Conservation (phyloP, 768 basidiomycete species). For the Galerina marginata region DNA sequence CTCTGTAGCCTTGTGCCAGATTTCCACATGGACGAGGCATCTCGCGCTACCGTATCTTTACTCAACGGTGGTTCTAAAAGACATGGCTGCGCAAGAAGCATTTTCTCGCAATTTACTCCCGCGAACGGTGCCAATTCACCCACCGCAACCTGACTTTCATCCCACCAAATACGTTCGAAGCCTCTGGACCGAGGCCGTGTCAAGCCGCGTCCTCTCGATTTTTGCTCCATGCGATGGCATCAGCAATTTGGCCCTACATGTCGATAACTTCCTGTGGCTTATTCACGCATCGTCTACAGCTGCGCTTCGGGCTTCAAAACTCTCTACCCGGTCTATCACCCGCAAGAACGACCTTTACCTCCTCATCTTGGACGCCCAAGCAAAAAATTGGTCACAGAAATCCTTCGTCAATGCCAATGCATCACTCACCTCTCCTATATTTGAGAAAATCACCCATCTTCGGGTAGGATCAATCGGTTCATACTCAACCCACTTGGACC, state of each 20-base stretch:
- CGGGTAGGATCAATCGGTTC: slow-evolving; percentile 17
- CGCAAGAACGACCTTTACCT: slow-evolving; percentile 16
- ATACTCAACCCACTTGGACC: slow-evolving; percentile 19
- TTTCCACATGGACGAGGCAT: slow-evolving; percentile 27
- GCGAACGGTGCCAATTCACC: background rate
- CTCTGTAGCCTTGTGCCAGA: slow-evolving; percentile 21
- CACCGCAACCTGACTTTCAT: slow-evolving; percentile 8
- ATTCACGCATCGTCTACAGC: slow-evolving; percentile 13
- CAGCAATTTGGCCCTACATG: slow-evolving; percentile 20
- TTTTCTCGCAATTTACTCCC: slow-evolving; percentile 5
- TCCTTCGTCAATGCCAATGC: background rate
- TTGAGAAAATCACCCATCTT: slow-evolving; percentile 27
- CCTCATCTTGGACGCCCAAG: slow-evolving; percentile 21
- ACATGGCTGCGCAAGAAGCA: background rate
- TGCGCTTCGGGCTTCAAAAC: background rate
- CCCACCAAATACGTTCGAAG: slow-evolving; percentile 17
- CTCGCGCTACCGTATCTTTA: slow-evolving; percentile 32
- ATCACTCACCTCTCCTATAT: slow-evolving; percentile 18
- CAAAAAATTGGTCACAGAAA: slow-evolving; percentile 15
- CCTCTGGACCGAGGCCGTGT: slow-evolving; percentile 26
- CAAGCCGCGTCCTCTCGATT: slow-evolving; percentile 21
- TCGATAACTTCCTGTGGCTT: slow-evolving; percentile 27
- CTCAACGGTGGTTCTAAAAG: slow-evolving; percentile 22
- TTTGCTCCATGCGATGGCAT: slow-evolving; percentile 23
- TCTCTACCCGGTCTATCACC: background rate